phyloP scores from a whole-genome alignment of 768 basidiomycete species.

The Mrakia blollopis region DNA sequence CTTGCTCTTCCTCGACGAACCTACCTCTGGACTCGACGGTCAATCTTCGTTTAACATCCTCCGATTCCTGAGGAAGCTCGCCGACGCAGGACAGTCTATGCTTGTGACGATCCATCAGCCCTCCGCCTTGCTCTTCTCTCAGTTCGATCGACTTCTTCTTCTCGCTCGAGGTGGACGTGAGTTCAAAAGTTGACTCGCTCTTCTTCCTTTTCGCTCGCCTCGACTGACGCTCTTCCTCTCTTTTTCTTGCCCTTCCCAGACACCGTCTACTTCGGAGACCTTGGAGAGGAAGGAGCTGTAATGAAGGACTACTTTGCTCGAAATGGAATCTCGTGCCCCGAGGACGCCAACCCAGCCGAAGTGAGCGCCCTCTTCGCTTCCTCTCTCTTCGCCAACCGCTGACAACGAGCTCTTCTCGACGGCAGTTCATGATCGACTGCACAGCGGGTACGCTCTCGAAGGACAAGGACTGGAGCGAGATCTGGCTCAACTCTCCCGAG shows the following conservation, averaged over 20 bases:
- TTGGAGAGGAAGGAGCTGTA: constrained; percentile 50
- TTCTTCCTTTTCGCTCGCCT: neutral
- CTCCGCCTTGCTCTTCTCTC: constrained; percentile 75
- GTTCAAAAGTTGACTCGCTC: neutral
- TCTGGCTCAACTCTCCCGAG: constrained; percentile 75
- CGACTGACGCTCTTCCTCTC: neutral
- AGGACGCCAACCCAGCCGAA: neutral
- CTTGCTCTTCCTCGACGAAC: constrained; percentile 52
- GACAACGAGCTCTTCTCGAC: neutral
- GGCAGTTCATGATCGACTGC: constrained; percentile 8
- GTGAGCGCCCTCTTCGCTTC: too few relatives aligned
- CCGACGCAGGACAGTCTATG: constrained; percentile 70
- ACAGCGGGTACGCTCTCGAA: constrained; percentile 38
- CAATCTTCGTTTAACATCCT: constrained; percentile 78
- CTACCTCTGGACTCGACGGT: constrained; percentile 57
- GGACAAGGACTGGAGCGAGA: constrained; percentile 67
- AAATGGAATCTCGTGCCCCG: constrained; percentile 61
- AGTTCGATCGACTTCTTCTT: constrained; percentile 72
- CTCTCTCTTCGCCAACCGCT: constrained; percentile 10
- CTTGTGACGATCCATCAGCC: constrained; percentile 81
- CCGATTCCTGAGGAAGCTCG: constrained; percentile 65
- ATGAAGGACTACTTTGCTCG: constrained; percentile 66
- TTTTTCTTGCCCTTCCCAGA: neutral
- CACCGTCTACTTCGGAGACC: constrained; percentile 63
- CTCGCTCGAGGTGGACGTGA: constrained; percentile 64